Evolutionary conservation across 768 basidiomycete genomes (phyloP), one percentile per base, ranked within the genome.

Genomic region (Ramaria sp.): DNA sequence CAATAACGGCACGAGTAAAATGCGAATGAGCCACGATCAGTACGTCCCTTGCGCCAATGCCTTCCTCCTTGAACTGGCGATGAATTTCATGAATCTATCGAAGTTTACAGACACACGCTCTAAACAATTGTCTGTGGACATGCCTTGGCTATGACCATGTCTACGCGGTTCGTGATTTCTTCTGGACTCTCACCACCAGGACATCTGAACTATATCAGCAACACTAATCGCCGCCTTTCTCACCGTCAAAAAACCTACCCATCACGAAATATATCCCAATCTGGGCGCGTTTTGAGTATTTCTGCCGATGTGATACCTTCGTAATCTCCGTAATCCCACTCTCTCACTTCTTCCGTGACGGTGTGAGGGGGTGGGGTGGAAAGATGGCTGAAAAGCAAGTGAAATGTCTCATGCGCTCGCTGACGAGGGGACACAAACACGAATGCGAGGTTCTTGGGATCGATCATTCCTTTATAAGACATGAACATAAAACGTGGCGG

Each of bases 251-350:
- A 48, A 10, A 69, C 75, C 37, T 67, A 85, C 85, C 89, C 91
- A 64, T 93, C 86, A 41, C 68, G 76, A 90, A 91, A 95, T 63
- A 94, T 92, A n/a, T 67, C 64, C 91, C 91, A 97, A 34, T 65
- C 67, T 3, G 77, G 72, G 51, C 72, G 78, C 56, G 71, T 76
- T 50, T 75, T 75, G 59, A 81, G 72, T 63, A 95, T 95, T 63
- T 95, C 88, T n/a, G 80, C 71, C n/a, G 83, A 73, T 27, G 78
- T 67, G 42, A 93, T 78, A 5, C 92, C 93, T 67, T 95, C 93
- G 65, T 89, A 96, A 7, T 88, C 81, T 10, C 94, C 88, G 66
- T 95, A 95, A 64, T 95, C 88, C 91, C 91, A 94, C 67, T 94
- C 91, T 43, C 82, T 75, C 24, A 74, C 83, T 22, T 81, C 77